These are phyloP conservation scores for Megacollybia platyphylla DNA, from an alignment of 1,284 basidiomycete species.

Conservation along the genomic window DNA sequence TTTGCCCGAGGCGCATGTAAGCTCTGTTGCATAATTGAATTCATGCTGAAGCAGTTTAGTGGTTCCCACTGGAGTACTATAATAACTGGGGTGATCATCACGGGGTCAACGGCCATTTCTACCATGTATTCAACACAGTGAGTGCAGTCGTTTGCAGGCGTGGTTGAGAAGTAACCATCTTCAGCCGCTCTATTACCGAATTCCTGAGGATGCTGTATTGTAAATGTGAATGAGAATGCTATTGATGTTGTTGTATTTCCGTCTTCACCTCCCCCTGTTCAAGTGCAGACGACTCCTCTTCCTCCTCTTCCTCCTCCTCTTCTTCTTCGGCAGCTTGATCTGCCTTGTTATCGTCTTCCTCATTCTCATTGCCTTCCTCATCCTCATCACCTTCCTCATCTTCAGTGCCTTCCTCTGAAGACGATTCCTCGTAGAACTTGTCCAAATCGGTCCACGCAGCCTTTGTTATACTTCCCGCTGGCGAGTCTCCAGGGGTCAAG, in stretches of 20 bases:
- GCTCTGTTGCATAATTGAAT: slow-evolving; percentile 11
- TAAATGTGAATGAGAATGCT: slow-evolving; percentile 13
- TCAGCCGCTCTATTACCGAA: slow-evolving; percentile 56
- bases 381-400: slow-evolving; percentile 14
- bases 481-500: slow-evolving; percentile 36
- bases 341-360: slow-evolving; percentile 18
- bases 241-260: no score
- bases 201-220: slow-evolving; percentile 39
- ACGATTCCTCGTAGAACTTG: slow-evolving; percentile 47
- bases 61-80: slow-evolving; percentile 67
- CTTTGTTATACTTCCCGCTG: slow-evolving; percentile 23
- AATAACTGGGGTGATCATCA: slow-evolving; percentile 29
- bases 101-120: slow-evolving; percentile 58
- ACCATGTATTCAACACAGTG: slow-evolving; percentile 58
- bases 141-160: no score
- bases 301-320: slow-evolving; percentile 14
- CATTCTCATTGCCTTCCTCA: slow-evolving; percentile 19
- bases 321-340: slow-evolving; percentile 18
- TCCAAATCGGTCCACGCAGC: slow-evolving; percentile 50
- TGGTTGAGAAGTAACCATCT: no score
- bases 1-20: slow-evolving; percentile 48
- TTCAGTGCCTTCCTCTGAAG: slow-evolving; percentile 19
- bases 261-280: no score
- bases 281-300: not conserved
- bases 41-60: slow-evolving; percentile 24